Evolutionary conservation across 306 rosid species (phyloP).

Genomic region (Comarum palustre): DNA sequence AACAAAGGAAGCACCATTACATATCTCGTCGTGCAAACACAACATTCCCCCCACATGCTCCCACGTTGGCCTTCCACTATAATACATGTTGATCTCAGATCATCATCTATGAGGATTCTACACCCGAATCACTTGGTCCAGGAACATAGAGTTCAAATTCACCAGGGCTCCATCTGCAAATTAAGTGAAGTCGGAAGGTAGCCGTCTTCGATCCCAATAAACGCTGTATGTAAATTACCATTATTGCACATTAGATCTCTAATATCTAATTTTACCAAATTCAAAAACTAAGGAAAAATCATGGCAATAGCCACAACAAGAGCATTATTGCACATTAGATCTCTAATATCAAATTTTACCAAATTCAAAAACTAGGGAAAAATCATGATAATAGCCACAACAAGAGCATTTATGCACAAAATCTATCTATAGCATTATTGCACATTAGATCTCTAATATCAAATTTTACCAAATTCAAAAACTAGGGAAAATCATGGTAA

Average conservation of each 20-base stretch:
- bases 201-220: constrained; percentile 77
- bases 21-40: constrained; percentile 1
- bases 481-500: neutral
- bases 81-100: neutral
- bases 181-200: constrained; percentile 62
- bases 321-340: neutral
- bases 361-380: neutral
- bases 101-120: constrained; percentile 49
- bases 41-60: neutral
- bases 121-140: constrained; percentile 73
- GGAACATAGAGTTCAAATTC: constrained; percentile 64
- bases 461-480: neutral
- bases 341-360: neutral
- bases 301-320: neutral
- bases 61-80: neutral
- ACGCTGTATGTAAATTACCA: constrained; percentile 49
- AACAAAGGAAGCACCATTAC: neutral
- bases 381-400: neutral
- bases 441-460: neutral
- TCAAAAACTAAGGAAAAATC: neutral
- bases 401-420: neutral
- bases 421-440: neutral
- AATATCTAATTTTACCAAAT: neutral
- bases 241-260: neutral
- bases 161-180: constrained; percentile 76